phyloP scores from a whole-genome alignment of 768 basidiomycete species.

The Tulasnella sp. region DNA sequence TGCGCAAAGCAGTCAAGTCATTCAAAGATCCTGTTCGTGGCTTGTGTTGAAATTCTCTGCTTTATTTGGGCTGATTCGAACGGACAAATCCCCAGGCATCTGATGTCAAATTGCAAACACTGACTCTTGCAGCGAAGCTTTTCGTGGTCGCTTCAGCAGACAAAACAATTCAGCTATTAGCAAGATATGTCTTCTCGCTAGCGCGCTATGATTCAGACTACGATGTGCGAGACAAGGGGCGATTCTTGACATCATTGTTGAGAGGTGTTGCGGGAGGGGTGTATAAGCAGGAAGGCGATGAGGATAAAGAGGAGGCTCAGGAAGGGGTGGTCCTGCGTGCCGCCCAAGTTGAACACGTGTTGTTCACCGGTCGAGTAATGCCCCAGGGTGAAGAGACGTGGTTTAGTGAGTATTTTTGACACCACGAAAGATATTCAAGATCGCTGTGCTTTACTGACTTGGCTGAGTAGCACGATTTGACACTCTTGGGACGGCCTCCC shows the following conservation, averaged over 20 bases:
- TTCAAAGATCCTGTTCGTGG: slow-evolving; percentile 57
- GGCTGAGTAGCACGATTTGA: slow-evolving; percentile 18
- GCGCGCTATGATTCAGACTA: slow-evolving; percentile 83
- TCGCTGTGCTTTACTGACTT: slow-evolving; percentile 1
- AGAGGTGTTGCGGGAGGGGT: slow-evolving; percentile 33
- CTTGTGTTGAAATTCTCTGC: neutral
- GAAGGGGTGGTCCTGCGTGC: slow-evolving; percentile 67
- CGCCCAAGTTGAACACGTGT: slow-evolving; percentile 69
- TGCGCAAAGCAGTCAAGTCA: slow-evolving; percentile 64
- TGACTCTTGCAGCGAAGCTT: slow-evolving; percentile 81
- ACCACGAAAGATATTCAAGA: neutral
- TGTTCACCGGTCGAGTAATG: slow-evolving; percentile 64
- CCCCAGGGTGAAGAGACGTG: slow-evolving; percentile 33
- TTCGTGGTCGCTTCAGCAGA: slow-evolving; percentile 49
- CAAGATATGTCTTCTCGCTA: slow-evolving; percentile 64
- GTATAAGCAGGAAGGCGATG: slow-evolving; percentile 22
- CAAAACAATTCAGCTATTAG: slow-evolving; percentile 34
- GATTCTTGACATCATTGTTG: slow-evolving; percentile 66
- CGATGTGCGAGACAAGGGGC: slow-evolving; percentile 82
- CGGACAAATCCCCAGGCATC: slow-evolving; percentile 33
- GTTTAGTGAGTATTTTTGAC: slow-evolving; percentile 26
- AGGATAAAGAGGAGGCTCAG: slow-evolving; percentile 36
- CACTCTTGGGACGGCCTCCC: slow-evolving; percentile 54
- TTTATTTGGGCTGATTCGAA: neutral
- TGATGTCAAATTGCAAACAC: slow-evolving; percentile 67